Conservation (phyloP, 2,329 filamentous ascomycete species). For the Talaromyces sp. region DNA sequence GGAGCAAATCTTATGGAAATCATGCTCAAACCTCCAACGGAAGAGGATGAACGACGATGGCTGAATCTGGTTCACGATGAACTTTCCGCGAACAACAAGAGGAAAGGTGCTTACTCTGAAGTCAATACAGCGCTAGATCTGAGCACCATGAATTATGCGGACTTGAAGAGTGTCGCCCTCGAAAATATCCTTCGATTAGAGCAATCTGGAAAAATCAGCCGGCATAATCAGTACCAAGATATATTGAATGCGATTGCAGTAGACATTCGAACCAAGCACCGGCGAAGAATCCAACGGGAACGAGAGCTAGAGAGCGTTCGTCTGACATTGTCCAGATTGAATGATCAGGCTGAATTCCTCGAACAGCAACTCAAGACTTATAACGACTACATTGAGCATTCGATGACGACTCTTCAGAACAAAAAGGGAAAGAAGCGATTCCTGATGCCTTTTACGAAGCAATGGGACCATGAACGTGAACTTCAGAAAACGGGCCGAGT, state of each 20-base stretch:
- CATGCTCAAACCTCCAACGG: conserved; percentile 79
- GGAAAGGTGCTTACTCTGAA: conserved; percentile 84
- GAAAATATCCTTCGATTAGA: conserved; percentile 93
- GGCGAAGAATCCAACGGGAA: conserved; percentile 83
- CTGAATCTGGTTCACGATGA: conserved; percentile 76
- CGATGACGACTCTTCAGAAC: conserved; percentile 93
- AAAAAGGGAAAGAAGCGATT: conserved; percentile 96
- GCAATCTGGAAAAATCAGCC: conserved; percentile 77
- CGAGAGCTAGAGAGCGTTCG: conserved; percentile 71
- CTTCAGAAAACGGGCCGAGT: conserved; percentile 87
- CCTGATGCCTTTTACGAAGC: conserved; percentile 92
- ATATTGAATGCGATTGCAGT: conserved; percentile 95
- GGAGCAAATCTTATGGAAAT: conserved; percentile 93
- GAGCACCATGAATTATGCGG: conserved; percentile 81
- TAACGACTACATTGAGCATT: conserved; percentile 98
- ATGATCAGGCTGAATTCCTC: conserved; percentile 74
- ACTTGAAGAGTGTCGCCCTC: conserved; percentile 86
- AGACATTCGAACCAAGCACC: conserved; percentile 96
- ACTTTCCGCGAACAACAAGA: conserved; percentile 64
- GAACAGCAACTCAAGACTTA: conserved; percentile 96
- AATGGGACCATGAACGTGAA: conserved; percentile 97
- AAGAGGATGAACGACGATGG: conserved; percentile 90
- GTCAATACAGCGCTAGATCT: conserved; percentile 80
- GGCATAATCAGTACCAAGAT: conserved; percentile 91
- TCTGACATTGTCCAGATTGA: conserved; percentile 46